phyloP scores from a whole-genome alignment of 169 alveolate species.

The Eimeria sp. region DNA sequence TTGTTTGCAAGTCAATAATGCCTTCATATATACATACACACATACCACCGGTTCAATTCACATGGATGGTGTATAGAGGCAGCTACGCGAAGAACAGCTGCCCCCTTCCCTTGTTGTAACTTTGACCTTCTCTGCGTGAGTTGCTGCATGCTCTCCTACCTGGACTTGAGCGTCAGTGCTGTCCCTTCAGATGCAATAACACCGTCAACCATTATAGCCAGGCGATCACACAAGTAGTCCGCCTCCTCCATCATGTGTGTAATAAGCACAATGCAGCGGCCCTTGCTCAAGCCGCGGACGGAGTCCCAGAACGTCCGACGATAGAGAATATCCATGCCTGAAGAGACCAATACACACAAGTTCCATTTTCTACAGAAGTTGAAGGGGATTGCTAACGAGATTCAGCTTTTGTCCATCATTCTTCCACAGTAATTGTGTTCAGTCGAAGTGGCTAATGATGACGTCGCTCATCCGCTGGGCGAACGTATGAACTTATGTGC shows the following conservation, averaged over 20 bases:
- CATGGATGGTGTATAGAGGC: not conserved
- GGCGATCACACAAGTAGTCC: conserved; percentile 88
- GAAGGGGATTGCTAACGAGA: not conserved
- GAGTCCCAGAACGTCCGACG: conserved; percentile 91
- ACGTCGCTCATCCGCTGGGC: not conserved
- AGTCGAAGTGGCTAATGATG: not conserved
- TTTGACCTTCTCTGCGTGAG: not conserved
- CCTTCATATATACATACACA: not conserved
- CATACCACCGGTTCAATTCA: not conserved
- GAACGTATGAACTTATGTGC: not conserved
- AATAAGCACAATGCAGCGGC: conserved; percentile 86
- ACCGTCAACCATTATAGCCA: conserved; percentile 91
- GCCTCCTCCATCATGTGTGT: conserved; percentile 95
- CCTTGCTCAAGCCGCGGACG: conserved; percentile 40
- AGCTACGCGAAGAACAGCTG: not conserved
- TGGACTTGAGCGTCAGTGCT: conserved; percentile 83
- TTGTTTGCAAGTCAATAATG: not conserved
- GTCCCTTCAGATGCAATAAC: conserved; percentile 92
- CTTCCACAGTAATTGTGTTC: not conserved
- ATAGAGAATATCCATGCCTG: conserved; percentile 94
- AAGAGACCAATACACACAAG: conserved; percentile 65
- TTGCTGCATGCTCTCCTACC: conserved; percentile 84
- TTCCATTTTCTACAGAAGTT: not conserved
- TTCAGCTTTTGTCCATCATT: not conserved
- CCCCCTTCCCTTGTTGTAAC: not conserved